phyloP scores from a whole-genome alignment of 441 rosid species.

The Viola pubescens region DNA sequence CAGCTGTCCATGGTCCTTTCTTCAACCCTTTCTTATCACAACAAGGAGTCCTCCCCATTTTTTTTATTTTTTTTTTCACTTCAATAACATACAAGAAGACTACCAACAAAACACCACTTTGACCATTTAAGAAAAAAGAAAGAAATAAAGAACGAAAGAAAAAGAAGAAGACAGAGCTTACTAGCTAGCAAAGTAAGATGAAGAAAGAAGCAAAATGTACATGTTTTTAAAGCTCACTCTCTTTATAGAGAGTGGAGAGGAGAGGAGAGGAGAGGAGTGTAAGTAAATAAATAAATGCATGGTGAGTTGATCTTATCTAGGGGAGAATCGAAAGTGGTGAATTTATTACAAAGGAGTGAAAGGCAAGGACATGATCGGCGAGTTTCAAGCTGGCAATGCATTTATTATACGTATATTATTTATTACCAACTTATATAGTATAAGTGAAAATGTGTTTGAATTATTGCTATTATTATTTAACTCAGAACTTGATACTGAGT shows the following conservation, averaged over 20 bases:
- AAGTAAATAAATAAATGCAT: constrained; percentile 24
- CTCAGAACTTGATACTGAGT: too few species aligned
- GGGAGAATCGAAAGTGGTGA: constrained; percentile 31
- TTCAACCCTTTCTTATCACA: constrained; percentile 31
- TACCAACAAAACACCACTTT: background rate
- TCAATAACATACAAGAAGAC: background rate
- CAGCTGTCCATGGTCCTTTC: constrained; percentile 43
- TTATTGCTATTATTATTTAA: too few species aligned
- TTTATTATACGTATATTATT: constrained; percentile 15
- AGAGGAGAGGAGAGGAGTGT: constrained; percentile 6
- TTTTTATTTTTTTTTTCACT: constrained; percentile 4
- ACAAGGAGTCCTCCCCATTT: constrained; percentile 36
- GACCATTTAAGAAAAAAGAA: background rate
- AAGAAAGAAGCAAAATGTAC: background rate
- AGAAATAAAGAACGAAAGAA: constrained; percentile 1
- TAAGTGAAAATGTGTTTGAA: too few species aligned
- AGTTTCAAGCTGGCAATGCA: constrained; percentile 52
- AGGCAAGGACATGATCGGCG: constrained; percentile 42
- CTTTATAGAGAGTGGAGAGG: constrained; percentile 11
- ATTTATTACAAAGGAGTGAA: constrained; percentile 18
- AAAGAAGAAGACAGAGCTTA: constrained; percentile 3
- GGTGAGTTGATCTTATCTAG: constrained; percentile 28
- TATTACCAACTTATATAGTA: background rate
- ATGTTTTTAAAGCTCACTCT: background rate
- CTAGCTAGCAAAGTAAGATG: background rate